Evolutionary conservation across 371 early-diverging fungal genomes (phyloP).

Genomic region (Lichtheimia ramosa): DNA sequence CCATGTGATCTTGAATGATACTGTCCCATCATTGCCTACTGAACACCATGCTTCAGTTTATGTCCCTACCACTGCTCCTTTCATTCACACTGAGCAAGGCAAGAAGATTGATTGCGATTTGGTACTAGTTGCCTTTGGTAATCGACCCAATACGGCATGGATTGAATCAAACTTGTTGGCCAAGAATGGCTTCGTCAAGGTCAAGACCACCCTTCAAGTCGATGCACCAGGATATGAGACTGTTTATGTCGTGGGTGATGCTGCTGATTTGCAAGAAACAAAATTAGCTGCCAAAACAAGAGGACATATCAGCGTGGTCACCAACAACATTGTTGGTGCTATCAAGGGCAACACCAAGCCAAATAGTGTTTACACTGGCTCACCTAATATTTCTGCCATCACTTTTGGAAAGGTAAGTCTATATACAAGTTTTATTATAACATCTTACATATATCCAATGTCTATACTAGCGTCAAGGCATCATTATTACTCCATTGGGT

Average conservation of each 20-base stretch:
- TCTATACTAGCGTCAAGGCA: slow-evolving; percentile 1
- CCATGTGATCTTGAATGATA: slow-evolving; percentile 49
- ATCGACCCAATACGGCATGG: slow-evolving; percentile 26
- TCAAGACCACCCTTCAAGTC: slow-evolving; percentile 59
- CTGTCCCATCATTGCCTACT: slow-evolving; percentile 20
- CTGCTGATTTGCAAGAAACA: slow-evolving; percentile 44
- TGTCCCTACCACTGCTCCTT: slow-evolving; percentile 1
- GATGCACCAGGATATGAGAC: slow-evolving; percentile 31
- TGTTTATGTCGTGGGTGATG: slow-evolving; percentile 65
- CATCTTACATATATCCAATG: neutral
- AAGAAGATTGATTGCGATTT: slow-evolving; percentile 45
- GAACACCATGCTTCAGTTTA: neutral
- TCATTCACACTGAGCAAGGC: slow-evolving; percentile 31
- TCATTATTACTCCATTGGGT: neutral
- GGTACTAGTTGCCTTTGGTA: slow-evolving; percentile 52
- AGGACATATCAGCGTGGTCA: slow-evolving; percentile 35
- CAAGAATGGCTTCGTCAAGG: slow-evolving; percentile 29
- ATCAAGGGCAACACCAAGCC: slow-evolving; percentile 18
- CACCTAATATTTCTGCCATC: slow-evolving; percentile 24
- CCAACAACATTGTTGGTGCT: slow-evolving; percentile 40
- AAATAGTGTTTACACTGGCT: slow-evolving; percentile 21
- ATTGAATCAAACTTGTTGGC: slow-evolving; percentile 15
- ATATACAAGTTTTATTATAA: neutral
- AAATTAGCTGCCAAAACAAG: slow-evolving; percentile 51
- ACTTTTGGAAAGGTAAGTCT: slow-evolving; percentile 35